Evolutionary conservation across 805 yeast genomes (phyloP).

Genomic region (Yarrowia alimentaria): DNA sequence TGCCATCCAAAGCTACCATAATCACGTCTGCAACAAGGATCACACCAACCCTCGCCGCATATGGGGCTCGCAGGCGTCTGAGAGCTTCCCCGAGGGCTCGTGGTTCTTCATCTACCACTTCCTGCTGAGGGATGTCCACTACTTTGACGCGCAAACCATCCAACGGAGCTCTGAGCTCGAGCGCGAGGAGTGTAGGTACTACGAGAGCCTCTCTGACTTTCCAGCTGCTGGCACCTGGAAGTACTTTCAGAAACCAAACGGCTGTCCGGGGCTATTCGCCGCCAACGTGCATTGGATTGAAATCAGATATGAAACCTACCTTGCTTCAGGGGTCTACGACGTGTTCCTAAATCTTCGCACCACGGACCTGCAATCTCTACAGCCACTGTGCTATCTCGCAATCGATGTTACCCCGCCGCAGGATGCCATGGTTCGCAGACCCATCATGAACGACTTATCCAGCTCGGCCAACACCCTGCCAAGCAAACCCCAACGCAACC

Average conservation of each 20-base stretch:
- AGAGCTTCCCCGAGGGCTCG: background rate
- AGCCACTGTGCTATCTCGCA: slow-evolving; percentile 12
- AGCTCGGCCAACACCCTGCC: slow-evolving; percentile 1
- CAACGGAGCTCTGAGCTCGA: slow-evolving; percentile 16
- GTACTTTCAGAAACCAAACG: slow-evolving; percentile 18
- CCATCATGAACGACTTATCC: slow-evolving; percentile 10
- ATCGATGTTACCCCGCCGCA: slow-evolving; percentile 23
- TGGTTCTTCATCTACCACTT: slow-evolving; percentile 27
- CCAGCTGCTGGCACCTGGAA: slow-evolving; percentile 27
- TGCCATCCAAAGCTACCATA: slow-evolving; percentile 13
- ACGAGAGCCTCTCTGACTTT: slow-evolving; percentile 16
- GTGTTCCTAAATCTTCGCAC: slow-evolving; percentile 16
- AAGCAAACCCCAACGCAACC: slow-evolving; percentile 3
- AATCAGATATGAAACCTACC: slow-evolving; percentile 18
- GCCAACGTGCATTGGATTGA: slow-evolving; percentile 23
- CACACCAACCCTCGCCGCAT: background rate
- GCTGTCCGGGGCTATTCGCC: slow-evolving; percentile 18
- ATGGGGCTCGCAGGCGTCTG: background rate
- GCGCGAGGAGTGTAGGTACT: slow-evolving; percentile 13
- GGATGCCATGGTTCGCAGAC: slow-evolving; percentile 25
- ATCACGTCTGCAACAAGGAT: slow-evolving; percentile 5
- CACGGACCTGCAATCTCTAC: slow-evolving; percentile 11
- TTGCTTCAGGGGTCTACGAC: slow-evolving; percentile 20
- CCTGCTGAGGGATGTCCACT: slow-evolving; percentile 21
- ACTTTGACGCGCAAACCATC: slow-evolving; percentile 19